Evolutionary conservation across 1,139 yeast genomes (phyloP).

Genomic region (Blastobotrys raffinosifermentans): DNA sequence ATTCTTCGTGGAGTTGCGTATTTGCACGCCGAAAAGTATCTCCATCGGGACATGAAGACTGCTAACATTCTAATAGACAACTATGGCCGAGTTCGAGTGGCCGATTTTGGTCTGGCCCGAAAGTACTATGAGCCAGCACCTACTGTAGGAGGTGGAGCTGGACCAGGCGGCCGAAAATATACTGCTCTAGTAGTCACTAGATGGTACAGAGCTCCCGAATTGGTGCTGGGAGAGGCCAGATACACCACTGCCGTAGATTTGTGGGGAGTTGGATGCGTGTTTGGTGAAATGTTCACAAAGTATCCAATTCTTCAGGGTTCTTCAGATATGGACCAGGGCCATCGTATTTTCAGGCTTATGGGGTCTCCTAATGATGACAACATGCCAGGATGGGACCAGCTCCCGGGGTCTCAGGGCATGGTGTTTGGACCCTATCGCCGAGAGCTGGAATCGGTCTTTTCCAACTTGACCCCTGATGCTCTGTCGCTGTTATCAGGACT

Average conservation of each 20-base stretch:
- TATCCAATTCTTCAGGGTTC: conserved; percentile 82
- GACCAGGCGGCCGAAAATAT: conserved; percentile 50
- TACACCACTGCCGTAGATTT: conserved; percentile 89
- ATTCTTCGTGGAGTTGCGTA: conserved; percentile 73
- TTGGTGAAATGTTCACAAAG: conserved; percentile 80
- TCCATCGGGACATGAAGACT: conserved; percentile 93
- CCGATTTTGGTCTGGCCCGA: conserved; percentile 93
- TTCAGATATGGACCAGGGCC: conserved; percentile 88
- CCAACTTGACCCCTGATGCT: conserved; percentile 31
- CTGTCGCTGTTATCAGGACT: conserved; percentile 28
- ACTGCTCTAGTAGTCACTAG: conserved; percentile 92
- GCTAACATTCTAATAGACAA: conserved; percentile 82
- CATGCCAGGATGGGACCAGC: conserved; percentile 59
- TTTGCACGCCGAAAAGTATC: conserved; percentile 57
- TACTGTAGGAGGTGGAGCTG: conserved; percentile 55
- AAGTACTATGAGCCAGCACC: conserved; percentile 68
- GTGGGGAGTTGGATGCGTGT: conserved; percentile 98
- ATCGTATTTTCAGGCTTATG: conserved; percentile 66
- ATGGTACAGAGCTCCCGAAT: conserved; percentile 96
- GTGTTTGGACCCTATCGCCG: conserved; percentile 44
- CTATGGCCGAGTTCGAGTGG: conserved; percentile 73
- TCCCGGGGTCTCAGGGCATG: conserved; percentile 52
- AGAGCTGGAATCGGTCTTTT: conserved; percentile 48
- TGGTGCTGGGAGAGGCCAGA: conserved; percentile 65
- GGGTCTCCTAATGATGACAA: conserved; percentile 68